A percentile compares a stretch with the other conserved stretches of the same genome.
Evolutionary conservation across 2,329 filamentous ascomycete genomes (phyloP).

Genomic region (Chalaropsis thielavioides): DNA sequence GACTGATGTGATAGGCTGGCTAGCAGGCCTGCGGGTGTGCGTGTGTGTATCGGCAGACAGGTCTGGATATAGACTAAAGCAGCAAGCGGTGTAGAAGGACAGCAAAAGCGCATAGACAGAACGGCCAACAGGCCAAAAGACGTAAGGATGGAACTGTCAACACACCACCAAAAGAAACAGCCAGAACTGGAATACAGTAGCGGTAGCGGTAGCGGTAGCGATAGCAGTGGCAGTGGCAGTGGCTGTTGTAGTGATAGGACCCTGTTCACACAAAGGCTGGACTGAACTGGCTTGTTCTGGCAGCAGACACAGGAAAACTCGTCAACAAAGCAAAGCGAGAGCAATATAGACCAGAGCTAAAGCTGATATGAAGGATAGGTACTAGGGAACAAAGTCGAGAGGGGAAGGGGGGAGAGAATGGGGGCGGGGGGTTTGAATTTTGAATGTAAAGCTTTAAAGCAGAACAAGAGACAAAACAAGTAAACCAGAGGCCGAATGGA

Average conservation of each 20-base stretch:
- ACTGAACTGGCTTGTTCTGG: background rate
- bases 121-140: background rate
- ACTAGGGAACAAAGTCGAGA: background rate
- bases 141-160: background rate
- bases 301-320: background rate
- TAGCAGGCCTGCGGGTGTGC: background rate
- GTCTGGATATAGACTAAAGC: background rate
- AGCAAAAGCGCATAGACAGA: background rate
- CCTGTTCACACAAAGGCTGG: background rate
- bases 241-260: background rate
- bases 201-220: background rate
- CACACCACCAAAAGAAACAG: background rate
- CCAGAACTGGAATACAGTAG: background rate
- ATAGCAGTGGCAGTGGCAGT: background rate
- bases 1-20: background rate
- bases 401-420: background rate
- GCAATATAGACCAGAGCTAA: background rate
- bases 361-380: background rate
- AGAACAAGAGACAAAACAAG: conserved; percentile 2
- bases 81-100: background rate
- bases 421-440: background rate
- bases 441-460: background rate
- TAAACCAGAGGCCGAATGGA: background rate
- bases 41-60: background rate
- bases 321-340: background rate